Conservation (phyloP, 164 flowering plant genomes). For the Brasenia schreberi region DNA sequence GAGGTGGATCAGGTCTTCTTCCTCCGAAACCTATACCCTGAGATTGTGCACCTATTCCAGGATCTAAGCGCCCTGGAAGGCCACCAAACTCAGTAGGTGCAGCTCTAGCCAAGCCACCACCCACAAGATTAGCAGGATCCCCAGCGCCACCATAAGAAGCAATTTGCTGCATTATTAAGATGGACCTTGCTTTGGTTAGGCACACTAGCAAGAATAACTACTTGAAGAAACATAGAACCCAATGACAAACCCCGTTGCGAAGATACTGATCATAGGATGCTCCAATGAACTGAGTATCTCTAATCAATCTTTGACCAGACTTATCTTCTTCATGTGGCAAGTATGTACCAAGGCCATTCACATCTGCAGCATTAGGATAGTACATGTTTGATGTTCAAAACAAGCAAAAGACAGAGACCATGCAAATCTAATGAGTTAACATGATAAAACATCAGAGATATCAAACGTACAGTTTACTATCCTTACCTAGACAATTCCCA, state of each 20-base stretch:
- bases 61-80: conserved; percentile 46
- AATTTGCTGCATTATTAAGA: conserved; percentile 29
- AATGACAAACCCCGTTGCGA: conserved; percentile 36
- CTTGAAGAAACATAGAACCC: neutral
- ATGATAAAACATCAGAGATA: no score
- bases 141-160: conserved; percentile 19
- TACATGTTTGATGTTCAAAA: neutral
- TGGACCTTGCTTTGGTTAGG: neutral
- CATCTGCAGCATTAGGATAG: conserved; percentile 38
- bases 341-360: conserved; percentile 39
- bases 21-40: conserved; percentile 30
- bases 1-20: conserved; percentile 38
- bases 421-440: no score
- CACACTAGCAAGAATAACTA: neutral
- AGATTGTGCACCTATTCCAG: conserved; percentile 23
- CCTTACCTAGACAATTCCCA: no score
- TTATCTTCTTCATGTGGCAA: conserved; percentile 49
- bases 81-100: conserved; percentile 29
- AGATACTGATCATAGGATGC: conserved; percentile 78
- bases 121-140: conserved; percentile 12
- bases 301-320: conserved; percentile 24
- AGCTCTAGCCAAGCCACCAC: conserved; percentile 43
- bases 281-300: conserved; percentile 57
- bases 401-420: neutral
- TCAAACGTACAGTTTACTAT: no score